A percentile compares a stretch with the other conserved stretches of the same genome.
Conservation (phyloP, 2,329 filamentous ascomycete genomes). For the Waltergamsia citrina region DNA sequence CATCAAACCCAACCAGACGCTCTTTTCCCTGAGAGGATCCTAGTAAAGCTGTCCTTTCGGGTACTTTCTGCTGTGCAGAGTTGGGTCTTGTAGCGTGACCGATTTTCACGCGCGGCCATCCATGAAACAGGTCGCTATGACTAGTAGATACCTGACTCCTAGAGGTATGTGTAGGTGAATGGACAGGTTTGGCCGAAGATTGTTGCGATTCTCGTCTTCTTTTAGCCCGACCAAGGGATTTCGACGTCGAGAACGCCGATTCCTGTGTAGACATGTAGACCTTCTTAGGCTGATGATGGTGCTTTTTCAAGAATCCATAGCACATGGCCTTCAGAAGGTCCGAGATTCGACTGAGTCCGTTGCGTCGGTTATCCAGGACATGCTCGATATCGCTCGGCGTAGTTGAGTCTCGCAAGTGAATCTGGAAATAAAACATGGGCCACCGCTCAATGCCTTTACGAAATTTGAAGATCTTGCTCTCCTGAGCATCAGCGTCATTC, state of each 20-base stretch:
- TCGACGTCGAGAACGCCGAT: slow-evolving; percentile 14
- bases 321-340: slow-evolving; percentile 61
- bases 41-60: neutral
- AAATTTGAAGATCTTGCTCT: slow-evolving; percentile 35
- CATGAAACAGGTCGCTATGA: slow-evolving; percentile 18
- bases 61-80: neutral
- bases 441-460: slow-evolving; percentile 67
- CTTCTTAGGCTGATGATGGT: slow-evolving; percentile 54
- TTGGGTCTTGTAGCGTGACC: slow-evolving; percentile 7
- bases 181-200: too few relatives aligned
- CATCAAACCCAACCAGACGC: slow-evolving; percentile 27
- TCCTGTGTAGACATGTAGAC: slow-evolving; percentile 12
- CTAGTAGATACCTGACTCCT: too few relatives aligned
- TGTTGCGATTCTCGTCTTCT: too few relatives aligned
- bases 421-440: slow-evolving; percentile 81
- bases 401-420: slow-evolving; percentile 30
- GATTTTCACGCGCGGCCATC: slow-evolving; percentile 26
- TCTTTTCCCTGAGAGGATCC: too few relatives aligned
- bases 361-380: slow-evolving; percentile 33
- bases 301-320: slow-evolving; percentile 63
- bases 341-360: slow-evolving; percentile 34
- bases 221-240: slow-evolving; percentile 8
- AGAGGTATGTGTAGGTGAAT: too few relatives aligned
- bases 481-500: slow-evolving; percentile 23
- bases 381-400: slow-evolving; percentile 24